phyloP scores from a whole-genome alignment of 768 basidiomycete genomes.

The Phanerodontia chrysosporium region DNA sequence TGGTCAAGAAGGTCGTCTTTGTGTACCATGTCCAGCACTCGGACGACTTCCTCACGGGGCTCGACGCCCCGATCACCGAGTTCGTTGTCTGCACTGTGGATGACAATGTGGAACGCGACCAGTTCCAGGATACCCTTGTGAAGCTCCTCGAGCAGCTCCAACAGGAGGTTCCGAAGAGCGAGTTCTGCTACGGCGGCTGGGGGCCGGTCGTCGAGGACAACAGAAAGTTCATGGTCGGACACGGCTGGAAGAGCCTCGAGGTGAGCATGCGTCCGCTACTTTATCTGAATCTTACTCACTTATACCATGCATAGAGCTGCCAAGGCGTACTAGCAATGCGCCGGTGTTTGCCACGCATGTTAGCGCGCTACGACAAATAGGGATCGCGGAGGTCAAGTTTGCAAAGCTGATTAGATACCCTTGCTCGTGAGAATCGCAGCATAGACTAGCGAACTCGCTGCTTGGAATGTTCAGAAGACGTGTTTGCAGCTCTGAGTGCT shows the following conservation, averaged over 20 bases:
- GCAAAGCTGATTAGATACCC: no score
- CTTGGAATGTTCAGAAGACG: no score
- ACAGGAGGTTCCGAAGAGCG: not conserved
- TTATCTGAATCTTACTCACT: no score
- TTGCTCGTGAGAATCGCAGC: no score
- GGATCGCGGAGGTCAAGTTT: no score
- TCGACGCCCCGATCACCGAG: conserved; percentile 3
- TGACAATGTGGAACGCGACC: not conserved
- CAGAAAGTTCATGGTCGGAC: not conserved
- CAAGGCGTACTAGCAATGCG: no score
- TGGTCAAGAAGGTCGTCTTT: not conserved
- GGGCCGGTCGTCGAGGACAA: conserved; percentile 7
- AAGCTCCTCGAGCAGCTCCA: not conserved
- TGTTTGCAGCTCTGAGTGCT: no score
- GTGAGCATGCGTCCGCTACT: not conserved
- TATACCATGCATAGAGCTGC: no score
- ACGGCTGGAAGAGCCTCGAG: conserved; percentile 4
- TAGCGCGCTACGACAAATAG: no score
- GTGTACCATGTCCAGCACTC: conserved; percentile 5
- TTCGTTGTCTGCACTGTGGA: not conserved
- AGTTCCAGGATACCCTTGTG: not conserved
- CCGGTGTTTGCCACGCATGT: no score
- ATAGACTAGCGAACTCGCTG: no score
- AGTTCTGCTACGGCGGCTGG: not conserved
- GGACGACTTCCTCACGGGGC: not conserved